Conservation (phyloP, 1,284 basidiomycete species). For the Microbotryum intermedium region DNA sequence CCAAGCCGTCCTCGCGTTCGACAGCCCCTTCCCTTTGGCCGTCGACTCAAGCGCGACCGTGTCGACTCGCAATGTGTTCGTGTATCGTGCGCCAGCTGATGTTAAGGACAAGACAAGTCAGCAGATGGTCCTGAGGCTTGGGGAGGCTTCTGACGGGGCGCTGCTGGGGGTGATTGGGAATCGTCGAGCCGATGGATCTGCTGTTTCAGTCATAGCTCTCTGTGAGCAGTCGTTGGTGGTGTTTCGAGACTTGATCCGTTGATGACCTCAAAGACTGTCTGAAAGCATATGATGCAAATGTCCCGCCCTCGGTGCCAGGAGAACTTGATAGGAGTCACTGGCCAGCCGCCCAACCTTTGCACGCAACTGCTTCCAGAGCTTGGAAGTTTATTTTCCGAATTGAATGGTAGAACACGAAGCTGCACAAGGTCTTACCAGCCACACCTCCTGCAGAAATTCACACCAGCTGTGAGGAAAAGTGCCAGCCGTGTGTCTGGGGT, state of each 20-base stretch:
- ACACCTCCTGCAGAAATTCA: too few species aligned
- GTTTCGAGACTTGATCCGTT: slow-evolving; percentile 36
- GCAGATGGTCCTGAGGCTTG: slow-evolving; percentile 67
- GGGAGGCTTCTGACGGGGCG: slow-evolving; percentile 57
- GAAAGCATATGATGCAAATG: too few species aligned
- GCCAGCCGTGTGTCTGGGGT: too few species aligned
- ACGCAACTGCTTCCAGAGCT: too few species aligned
- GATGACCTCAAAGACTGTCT: too few species aligned
- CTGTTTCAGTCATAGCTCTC: slow-evolving; percentile 55
- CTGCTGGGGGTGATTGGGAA: slow-evolving; percentile 66
- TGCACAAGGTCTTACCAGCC: too few species aligned
- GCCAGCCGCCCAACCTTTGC: too few species aligned
- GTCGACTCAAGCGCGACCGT: slow-evolving; percentile 45
- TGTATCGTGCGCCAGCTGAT: slow-evolving; percentile 55
- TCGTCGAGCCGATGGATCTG: slow-evolving; percentile 35
- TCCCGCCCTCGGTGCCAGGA: too few species aligned
- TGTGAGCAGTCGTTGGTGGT: slow-evolving; percentile 68
- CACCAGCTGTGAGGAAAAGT: too few species aligned
- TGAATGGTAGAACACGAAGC: too few species aligned
- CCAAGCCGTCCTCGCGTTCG: slow-evolving; percentile 63
- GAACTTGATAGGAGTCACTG: too few species aligned
- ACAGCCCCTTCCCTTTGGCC: slow-evolving; percentile 37
- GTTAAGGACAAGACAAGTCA: slow-evolving; percentile 51
- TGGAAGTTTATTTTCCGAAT: too few species aligned
- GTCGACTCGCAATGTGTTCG: slow-evolving; percentile 59